phyloP scores from a whole-genome alignment of 148 eudicot genomes.

The Rhododendron kiyosumense region DNA sequence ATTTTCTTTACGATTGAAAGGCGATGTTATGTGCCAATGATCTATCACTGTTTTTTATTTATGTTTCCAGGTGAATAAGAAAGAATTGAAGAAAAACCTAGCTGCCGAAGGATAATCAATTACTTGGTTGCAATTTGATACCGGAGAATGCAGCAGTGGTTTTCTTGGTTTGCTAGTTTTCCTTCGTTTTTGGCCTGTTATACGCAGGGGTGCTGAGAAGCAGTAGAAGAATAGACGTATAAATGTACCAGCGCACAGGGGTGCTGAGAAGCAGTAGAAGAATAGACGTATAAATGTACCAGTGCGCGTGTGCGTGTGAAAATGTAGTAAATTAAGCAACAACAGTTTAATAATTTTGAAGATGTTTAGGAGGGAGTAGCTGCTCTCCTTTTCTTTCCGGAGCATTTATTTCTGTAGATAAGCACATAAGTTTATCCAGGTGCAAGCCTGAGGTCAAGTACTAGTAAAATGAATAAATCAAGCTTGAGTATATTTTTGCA shows the following conservation, averaged over 20 bases:
- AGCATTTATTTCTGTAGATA: no score
- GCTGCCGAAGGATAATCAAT: slow-evolving; percentile 8
- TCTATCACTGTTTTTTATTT: not conserved
- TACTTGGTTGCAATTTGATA: not conserved
- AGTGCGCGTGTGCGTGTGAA: not conserved
- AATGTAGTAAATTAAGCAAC: not conserved
- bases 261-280: not conserved
- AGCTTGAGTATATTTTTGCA: no score
- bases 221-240: not conserved
- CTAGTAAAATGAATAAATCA: no score
- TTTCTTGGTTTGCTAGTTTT: not conserved
- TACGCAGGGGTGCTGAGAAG: not conserved
- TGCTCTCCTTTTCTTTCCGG: no score
- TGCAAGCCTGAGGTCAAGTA: no score
- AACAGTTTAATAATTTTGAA: not conserved
- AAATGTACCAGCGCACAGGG: not conserved
- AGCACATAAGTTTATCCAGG: no score
- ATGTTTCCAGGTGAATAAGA: slow-evolving; percentile 74
- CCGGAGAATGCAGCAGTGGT: not conserved
- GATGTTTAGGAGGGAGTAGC: not conserved
- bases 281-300: not conserved
- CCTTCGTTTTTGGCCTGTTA: not conserved
- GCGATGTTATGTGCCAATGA: not conserved
- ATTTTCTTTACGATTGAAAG: not conserved
- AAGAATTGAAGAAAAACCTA: slow-evolving; percentile 22